phyloP scores from a whole-genome alignment of 495 filamentous ascomycete genomes.

The Aspergillus haitiensis region DNA sequence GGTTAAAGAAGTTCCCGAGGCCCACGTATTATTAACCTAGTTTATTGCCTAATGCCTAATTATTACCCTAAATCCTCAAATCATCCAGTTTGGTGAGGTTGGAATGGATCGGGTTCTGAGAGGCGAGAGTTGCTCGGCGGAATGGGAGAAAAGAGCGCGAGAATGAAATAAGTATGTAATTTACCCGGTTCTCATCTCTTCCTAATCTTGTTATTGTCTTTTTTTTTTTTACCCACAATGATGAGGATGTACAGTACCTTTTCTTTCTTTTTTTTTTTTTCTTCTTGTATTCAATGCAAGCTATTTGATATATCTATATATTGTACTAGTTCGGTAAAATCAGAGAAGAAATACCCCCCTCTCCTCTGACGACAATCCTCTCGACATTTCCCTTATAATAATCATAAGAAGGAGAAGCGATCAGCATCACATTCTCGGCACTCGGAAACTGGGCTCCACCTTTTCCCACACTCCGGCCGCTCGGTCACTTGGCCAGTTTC shows the following conservation, averaged over 20 bases:
- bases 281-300: constrained; percentile 17
- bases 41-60: not conserved
- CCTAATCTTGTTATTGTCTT: not conserved
- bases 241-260: constrained; percentile 24
- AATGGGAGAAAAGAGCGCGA: not conserved
- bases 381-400: no score
- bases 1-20: constrained; percentile 4
- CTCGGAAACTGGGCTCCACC: constrained; percentile 28
- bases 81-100: not conserved
- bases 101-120: constrained; percentile 3
- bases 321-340: no score
- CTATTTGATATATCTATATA: constrained; percentile 9
- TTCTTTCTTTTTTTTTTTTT: constrained; percentile 30
- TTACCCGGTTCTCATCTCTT: constrained; percentile 4
- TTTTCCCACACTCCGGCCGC: constrained; percentile 20
- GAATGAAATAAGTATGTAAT: constrained; percentile 10
- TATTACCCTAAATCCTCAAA: not conserved
- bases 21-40: constrained; percentile 2
- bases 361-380: no score
- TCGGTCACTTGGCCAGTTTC: constrained; percentile 22
- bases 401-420: no score
- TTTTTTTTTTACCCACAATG: not conserved
- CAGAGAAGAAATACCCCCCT: no score
- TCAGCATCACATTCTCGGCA: constrained; percentile 28
- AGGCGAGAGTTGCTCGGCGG: not conserved